Evolutionary conservation across 1,139 yeast species (phyloP).

Genomic region (Yamadazyma triangularis): DNA sequence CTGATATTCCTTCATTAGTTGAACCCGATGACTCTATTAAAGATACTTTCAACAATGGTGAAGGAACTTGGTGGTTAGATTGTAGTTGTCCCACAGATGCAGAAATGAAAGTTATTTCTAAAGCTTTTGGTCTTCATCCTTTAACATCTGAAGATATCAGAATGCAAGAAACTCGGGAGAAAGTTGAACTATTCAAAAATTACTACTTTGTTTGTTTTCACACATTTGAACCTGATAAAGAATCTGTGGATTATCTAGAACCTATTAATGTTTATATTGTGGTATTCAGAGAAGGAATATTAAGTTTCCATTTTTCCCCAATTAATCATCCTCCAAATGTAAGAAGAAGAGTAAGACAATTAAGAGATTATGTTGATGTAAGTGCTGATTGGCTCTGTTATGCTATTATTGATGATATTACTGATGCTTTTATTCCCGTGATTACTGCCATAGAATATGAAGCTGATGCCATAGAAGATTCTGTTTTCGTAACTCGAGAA

Average conservation of each 20-base stretch:
- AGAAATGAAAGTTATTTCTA: conserved; percentile 60
- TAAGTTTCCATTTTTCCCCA: conserved; percentile 84
- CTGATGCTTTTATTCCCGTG: conserved; percentile 90
- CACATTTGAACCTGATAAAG: conserved; percentile 71
- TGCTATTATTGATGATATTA: conserved; percentile 89
- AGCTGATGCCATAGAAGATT: conserved; percentile 89
- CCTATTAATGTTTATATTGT: conserved; percentile 86
- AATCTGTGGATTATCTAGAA: conserved; percentile 77
- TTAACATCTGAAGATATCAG: conserved; percentile 82
- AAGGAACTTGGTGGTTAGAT: conserved; percentile 76
- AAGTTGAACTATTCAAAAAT: conserved; percentile 69
- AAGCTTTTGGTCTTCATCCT: conserved; percentile 78
- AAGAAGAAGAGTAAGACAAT: conserved; percentile 85
- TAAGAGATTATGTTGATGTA: conserved; percentile 81
- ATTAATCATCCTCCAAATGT: conserved; percentile 81
- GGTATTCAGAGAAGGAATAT: conserved; percentile 78
- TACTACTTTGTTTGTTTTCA: conserved; percentile 83
- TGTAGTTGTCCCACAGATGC: conserved; percentile 66
- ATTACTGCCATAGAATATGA: conserved; percentile 84
- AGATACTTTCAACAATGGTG: conserved; percentile 58
- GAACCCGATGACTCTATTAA: conserved; percentile 60
- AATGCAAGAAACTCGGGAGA: conserved; percentile 83
- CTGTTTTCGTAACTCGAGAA: conserved; percentile 39
- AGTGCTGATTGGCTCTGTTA: conserved; percentile 93
- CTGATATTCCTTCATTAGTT: conserved; percentile 75